Evolutionary conservation across 257 asterid genomes (phyloP).

Genomic region (Solanum corneliomulleri): DNA sequence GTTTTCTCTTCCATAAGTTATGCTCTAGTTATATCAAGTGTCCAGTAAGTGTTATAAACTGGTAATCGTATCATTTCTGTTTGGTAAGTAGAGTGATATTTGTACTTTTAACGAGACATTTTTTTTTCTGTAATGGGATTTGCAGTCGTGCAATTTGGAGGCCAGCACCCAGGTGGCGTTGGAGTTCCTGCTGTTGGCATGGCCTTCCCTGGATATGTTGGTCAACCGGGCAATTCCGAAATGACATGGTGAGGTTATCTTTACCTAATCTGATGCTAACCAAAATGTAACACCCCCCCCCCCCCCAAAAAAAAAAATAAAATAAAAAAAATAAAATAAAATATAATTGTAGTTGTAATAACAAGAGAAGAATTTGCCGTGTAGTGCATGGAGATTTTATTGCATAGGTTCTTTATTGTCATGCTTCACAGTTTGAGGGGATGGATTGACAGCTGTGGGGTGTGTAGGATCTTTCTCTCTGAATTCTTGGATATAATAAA

Average conservation of each 20-base stretch:
- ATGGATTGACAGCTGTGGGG: not conserved
- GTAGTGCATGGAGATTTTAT: not conserved
- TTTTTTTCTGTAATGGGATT: not conserved
- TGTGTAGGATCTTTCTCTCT: not conserved
- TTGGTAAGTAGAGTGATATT: not conserved
- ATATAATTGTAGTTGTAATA: too few relatives aligned
- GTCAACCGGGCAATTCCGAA: conserved; percentile 79
- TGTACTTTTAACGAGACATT: not conserved
- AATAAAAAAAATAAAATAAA: rapidly evolving
- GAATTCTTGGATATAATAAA: not conserved
- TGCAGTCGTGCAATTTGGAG: conserved; percentile 87
- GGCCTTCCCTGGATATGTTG: conserved; percentile 99
- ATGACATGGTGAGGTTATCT: conserved; percentile 77
- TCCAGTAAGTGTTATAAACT: not conserved
- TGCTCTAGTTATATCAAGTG: not conserved
- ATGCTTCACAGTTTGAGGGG: not conserved
- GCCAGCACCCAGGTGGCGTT: conserved; percentile 78
- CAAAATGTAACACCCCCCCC: not conserved
- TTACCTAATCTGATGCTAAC: not conserved
- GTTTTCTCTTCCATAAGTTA: not conserved
- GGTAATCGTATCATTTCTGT: not conserved
- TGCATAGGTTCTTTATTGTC: not conserved
- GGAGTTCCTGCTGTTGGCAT: conserved; percentile 93
- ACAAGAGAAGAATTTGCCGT: not conserved
- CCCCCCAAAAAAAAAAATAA: not conserved